Evolutionary conservation across 2,329 filamentous ascomycete species (phyloP), one percentile per base, ranked within the genome.

Genomic region (Fusarium virguliforme): DNA sequence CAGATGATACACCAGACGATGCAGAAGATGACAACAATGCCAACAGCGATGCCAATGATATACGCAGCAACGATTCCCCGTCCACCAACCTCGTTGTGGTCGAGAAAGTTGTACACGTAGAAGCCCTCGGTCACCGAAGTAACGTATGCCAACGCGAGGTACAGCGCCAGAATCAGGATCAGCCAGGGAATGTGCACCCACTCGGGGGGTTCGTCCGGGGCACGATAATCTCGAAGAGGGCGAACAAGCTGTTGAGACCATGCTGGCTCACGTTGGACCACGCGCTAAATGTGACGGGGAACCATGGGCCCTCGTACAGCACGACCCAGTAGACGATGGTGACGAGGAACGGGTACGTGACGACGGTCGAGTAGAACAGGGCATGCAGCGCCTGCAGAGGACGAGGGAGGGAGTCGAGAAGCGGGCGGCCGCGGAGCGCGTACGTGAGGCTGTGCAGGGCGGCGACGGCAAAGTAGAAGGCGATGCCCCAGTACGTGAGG

Each of bases 71-170:
- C 89, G 7, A 84, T 73, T 40, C 77, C 80, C 30, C 77, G 73
- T 18, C 80, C 81, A 0, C 85, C 86, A 30, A 84, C 78, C 15
- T 86, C 85, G 55, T 87, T 80, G 2, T 89, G 85, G 78, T 97
- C 86, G n/a, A 97, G 86, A 81, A 97, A 97, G 64, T 76, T 79
- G 82, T 97, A 97, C 0, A 92, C 87, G 79, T 95, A 97, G 78
- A 91, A 93, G 3, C 88, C 88, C 79, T 94, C 85, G 0, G 90
- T 90, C 5, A 88, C 88, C 67, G 88, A 81, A 1, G 92, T 95
- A 24, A 96, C 74, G 79, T 93, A 97, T 1, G 93, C 93, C 15
- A 97, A 82, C 1, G 83, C 88, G 10, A 95, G 85, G 78, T 97
- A 97, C 4, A 91, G 81, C 0, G 88, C 88, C 43, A 97, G 85